Conservation (phyloP, 768 basidiomycete genomes). For the Omphalotus guepiniiformis region DNA sequence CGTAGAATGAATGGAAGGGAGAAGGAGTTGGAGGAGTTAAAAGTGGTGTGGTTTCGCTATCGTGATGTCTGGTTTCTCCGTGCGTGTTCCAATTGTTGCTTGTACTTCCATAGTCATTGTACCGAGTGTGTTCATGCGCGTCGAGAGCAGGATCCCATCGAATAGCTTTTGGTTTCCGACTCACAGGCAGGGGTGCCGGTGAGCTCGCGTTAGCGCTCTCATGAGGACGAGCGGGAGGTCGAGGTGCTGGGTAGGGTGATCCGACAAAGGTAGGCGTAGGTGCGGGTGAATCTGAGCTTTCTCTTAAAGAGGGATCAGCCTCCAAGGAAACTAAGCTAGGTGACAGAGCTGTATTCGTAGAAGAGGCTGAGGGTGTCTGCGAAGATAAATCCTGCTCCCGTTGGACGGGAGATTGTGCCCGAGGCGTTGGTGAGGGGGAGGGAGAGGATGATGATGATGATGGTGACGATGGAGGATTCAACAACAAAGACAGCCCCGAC, state of each 20-base stretch:
- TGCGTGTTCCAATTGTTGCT: background rate
- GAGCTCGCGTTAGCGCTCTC: background rate
- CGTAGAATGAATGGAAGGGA: background rate
- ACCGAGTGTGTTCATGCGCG: background rate
- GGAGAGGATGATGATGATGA: slow-evolving; percentile 10
- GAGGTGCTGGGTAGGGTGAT: background rate
- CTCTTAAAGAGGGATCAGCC: background rate
- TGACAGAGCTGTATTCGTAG: slow-evolving; percentile 15
- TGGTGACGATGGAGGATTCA: slow-evolving; percentile 14
- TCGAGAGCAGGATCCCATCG: slow-evolving; percentile 7
- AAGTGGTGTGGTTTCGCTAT: background rate
- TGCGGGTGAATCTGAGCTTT: slow-evolving; percentile 2
- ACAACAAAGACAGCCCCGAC: slow-evolving; percentile 8
- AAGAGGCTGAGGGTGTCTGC: slow-evolving; percentile 22
- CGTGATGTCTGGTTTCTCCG: background rate
- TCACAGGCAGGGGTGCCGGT: background rate
- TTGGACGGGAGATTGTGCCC: slow-evolving; percentile 11
- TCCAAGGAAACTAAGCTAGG: too few species aligned
- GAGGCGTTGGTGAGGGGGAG: slow-evolving; percentile 7
- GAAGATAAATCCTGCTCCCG: slow-evolving; percentile 11
- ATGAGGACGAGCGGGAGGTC: background rate
- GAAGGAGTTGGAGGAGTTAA: background rate
- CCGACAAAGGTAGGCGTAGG: background rate
- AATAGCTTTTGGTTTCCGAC: slow-evolving; percentile 1
- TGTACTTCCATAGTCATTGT: background rate